Percentiles rank a stretch among this genome's conserved stretches.
Evolutionary conservation across 768 basidiomycete genomes (phyloP).

Genomic region (Suillus cothurnatus): DNA sequence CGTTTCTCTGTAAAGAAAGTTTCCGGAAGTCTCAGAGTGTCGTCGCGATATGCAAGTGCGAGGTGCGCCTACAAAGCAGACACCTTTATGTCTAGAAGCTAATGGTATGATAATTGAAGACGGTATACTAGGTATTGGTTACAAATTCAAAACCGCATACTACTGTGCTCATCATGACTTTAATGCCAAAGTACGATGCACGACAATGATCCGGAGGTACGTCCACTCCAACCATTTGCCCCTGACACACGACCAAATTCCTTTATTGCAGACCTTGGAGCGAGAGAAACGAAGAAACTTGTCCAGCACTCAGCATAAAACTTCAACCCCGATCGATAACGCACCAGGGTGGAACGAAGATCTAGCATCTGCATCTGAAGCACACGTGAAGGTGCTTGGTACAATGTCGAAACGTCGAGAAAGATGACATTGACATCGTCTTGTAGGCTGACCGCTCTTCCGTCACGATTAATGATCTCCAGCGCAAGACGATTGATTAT

Average conservation of each 20-base stretch:
- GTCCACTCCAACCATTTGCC: not conserved
- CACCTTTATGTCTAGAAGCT: not conserved
- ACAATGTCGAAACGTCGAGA: no score
- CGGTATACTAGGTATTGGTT: constrained; percentile 4
- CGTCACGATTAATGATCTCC: constrained; percentile 21
- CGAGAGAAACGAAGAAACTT: constrained; percentile 56
- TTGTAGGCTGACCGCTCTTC: constrained; percentile 29
- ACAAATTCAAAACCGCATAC: not conserved
- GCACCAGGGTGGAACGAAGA: constrained; percentile 76
- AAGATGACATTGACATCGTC: not conserved
- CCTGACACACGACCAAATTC: not conserved
- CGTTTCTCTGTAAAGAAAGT: not conserved
- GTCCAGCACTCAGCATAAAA: constrained; percentile 43
- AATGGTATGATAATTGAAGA: not conserved
- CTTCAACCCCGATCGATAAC: constrained; percentile 48
- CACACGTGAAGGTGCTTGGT: constrained; percentile 55
- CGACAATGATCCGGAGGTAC: constrained; percentile 58
- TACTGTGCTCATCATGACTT: constrained; percentile 9
- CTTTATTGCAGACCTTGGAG: constrained; percentile 44
- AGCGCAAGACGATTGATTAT: constrained; percentile 24
- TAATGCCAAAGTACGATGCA: constrained; percentile 49
- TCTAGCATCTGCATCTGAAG: constrained; percentile 66
- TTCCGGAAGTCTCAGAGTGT: not conserved
- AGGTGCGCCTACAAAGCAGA: not conserved
- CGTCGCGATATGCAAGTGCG: constrained; percentile 3